Evolutionary conservation across 2,329 filamentous ascomycete species (phyloP), one percentile per base, ranked within the genome.

Genomic region (Xylaria sp.): DNA sequence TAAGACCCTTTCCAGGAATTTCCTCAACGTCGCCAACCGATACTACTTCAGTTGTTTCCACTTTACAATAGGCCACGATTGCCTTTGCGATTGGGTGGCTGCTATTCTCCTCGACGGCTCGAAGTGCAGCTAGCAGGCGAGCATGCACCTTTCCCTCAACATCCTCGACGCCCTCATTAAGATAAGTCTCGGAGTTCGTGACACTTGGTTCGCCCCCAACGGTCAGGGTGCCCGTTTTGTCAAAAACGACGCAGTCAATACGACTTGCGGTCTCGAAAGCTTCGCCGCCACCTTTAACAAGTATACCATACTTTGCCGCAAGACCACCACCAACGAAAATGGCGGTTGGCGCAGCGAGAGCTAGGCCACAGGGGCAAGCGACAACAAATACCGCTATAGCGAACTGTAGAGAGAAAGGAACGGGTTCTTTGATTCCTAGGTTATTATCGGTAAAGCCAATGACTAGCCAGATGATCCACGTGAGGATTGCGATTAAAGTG

Each of bases 301-400:
- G 83, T 61, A 96, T 93, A 1, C 93, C 93, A 73, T 92, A 81
- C 76, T 91, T 90, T 6, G 93, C 93, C 2, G 93, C 93, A 20
- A 96, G 81, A 1, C 92, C 92, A 39, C 91, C 90, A 2, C 92
- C 93, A 10, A 96, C 92, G 70, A 95, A 95, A 38, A 96, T 87
- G 60, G 93, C 93, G 0, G 93, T 96, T 0, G 93, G 93, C 0
- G 92, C 92, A n/a, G 93, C 93, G 7, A 96, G 87, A 1, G 90
- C 93, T 15, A 96, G 85, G 1, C 93, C 93, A 74, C 93, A 96
- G 1, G 93, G 93, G 74, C 93, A 96, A 2, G 93, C 92, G 31
- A 96, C 90, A 38, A 96, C 92, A 72, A 96, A 96, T 13, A 96
- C 92, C 6, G 93, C 88, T 72, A 96, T 95, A 17, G 93, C 91